Evolutionary conservation across 768 basidiomycete species (phyloP), one percentile per base, ranked within the genome.

Genomic region (Russula sp.): DNA sequence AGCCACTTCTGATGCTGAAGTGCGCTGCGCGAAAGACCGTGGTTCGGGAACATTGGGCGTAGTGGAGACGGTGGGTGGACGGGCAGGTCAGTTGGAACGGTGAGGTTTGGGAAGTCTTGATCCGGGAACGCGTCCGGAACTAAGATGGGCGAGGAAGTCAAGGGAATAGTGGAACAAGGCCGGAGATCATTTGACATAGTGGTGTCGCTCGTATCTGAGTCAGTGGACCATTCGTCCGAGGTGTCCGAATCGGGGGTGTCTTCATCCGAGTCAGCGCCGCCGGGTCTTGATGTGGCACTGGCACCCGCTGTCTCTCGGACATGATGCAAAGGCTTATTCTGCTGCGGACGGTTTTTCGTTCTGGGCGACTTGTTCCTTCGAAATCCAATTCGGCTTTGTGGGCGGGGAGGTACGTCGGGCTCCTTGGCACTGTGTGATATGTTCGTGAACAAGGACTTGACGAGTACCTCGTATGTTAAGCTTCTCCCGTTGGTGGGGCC

Each of bases 1-100:
- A 89, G 80, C 72, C 75, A 81, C 70, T 87, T 89, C 67, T 82
- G 73, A 69, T 87, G 81, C 16, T 78, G 74, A 40, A 89, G 78
- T 2, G 84, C 83, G 63, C 80, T 81, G 20, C 82, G 81, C 14
- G 87, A 89, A 66, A 84, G 79, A 2, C 88, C 88, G 69, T 83
- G 87, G 65, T 89, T 79, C 3, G 62, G 55, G 38, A 64, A 48
- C 24, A 46, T 24, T 32, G 52, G 30, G 49, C 56, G 67, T 20
- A 56, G 28, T 10, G 54, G 44, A 3, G 50, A 20, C 16, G 50
- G 53, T 6, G 64, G 26, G 52, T 56, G 59, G 30, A 57, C n/a
- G 11, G 59, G 40, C 5, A 57, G 20, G n/a, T 65, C 60, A 6
- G 54, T 55, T 38, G 34, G 57, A n/a, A 56, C 36, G 51, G 48